A percentile compares a stretch with the other conserved stretches of the same genome.
phyloP scores from a whole-genome alignment of 1,284 basidiomycete species.

The Ganoderma lucidum region DNA sequence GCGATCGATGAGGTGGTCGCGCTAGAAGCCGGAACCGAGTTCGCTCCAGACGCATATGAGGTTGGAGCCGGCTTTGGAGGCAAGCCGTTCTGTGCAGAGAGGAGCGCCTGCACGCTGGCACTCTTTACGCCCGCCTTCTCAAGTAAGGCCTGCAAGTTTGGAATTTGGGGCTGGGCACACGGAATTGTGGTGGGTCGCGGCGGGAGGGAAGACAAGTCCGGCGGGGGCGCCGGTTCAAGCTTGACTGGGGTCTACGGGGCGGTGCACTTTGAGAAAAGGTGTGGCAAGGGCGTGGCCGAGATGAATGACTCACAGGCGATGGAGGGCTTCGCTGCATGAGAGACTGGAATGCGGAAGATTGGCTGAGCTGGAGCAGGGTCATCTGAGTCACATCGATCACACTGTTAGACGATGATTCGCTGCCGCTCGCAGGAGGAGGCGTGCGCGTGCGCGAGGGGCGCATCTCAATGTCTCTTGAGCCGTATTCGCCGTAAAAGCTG shows the following conservation, averaged over 20 bases:
- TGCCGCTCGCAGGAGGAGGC: constrained; percentile 19
- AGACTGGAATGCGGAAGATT: constrained; percentile 31
- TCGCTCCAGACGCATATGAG: constrained; percentile 8
- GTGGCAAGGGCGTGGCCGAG: not conserved
- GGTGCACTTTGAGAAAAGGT: not conserved
- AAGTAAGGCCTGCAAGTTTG: constrained; percentile 30
- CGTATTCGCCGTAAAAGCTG: constrained; percentile 10
- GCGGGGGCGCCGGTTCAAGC: constrained; percentile 22
- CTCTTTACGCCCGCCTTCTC: constrained; percentile 32
- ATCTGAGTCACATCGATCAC: constrained; percentile 31
- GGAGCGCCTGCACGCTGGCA: constrained; percentile 26
- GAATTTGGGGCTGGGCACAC: constrained; percentile 22
- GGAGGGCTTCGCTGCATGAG: constrained; percentile 21
- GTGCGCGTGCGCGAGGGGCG: constrained; percentile 10
- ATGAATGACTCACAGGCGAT: constrained; percentile 13
- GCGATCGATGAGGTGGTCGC: constrained; percentile 3
- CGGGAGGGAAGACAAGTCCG: constrained; percentile 23
- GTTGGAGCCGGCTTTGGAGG: not conserved
- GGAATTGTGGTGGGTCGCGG: constrained; percentile 13
- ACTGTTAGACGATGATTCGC: constrained; percentile 19
- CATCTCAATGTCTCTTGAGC: constrained; percentile 27
- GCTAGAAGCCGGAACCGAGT: not conserved
- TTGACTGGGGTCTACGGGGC: constrained; percentile 14
- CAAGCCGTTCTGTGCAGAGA: constrained; percentile 20
- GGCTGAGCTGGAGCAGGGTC: constrained; percentile 30